These are phyloP conservation scores for Malassezia sp. DNA, from an alignment of 1,284 basidiomycete genomes.

Conservation along the genomic window DNA sequence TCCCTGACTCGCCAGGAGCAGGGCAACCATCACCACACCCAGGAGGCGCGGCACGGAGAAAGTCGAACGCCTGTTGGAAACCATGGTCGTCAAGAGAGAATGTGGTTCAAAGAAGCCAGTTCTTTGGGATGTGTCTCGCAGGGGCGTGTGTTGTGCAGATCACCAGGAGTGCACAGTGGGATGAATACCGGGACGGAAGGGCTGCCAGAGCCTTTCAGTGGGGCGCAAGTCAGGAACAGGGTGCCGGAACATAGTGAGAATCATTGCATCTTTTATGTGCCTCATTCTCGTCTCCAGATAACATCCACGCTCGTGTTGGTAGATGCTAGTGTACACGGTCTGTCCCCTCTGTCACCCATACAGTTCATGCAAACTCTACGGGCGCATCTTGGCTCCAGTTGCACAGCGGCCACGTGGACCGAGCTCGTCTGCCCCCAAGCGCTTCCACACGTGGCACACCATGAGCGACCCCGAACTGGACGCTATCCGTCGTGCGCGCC, in stretches of 20 bases:
- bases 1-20: slow-evolving; percentile 11
- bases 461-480: slow-evolving; percentile 47
- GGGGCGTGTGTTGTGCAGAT: slow-evolving; percentile 5
- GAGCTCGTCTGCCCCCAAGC: too few species aligned
- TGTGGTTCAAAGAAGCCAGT: slow-evolving; percentile 13
- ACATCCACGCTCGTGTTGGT: neutral
- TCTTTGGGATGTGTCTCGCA: slow-evolving; percentile 3
- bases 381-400: too few species aligned
- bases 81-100: neutral
- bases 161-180: slow-evolving; percentile 15
- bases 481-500: slow-evolving; percentile 42
- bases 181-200: neutral
- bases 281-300: neutral
- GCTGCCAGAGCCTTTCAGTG: slow-evolving; percentile 12
- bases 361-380: too few species aligned
- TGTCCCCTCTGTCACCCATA: too few species aligned
- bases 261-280: neutral
- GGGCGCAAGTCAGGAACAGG: neutral
- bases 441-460: too few species aligned
- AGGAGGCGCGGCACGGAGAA: slow-evolving; percentile 10
- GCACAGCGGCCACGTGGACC: too few species aligned
- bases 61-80: neutral
- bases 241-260: neutral
- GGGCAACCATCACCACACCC: slow-evolving; percentile 10
- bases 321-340: neutral